A percentile compares a stretch with the other conserved stretches of the same genome.
These are phyloP conservation scores for Lotmaria passim DNA, from an alignment of 208 protist species.

Conservation along the genomic window DNA sequence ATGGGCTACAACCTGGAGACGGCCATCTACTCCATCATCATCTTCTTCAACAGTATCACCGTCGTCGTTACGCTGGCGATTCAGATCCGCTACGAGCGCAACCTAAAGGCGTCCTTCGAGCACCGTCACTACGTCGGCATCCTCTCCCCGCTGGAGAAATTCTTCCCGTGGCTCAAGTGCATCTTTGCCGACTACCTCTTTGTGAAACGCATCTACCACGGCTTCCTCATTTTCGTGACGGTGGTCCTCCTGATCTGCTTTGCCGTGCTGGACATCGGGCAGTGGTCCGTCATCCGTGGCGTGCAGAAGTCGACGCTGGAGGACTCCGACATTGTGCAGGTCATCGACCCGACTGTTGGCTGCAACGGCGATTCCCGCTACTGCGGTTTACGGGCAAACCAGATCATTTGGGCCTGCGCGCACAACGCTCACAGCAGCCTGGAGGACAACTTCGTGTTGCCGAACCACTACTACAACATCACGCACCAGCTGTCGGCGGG, in stretches of 20 bases:
- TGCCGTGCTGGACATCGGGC: slow-evolving; percentile 29
- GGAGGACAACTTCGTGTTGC: slow-evolving; percentile 44
- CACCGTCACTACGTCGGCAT: slow-evolving; percentile 35
- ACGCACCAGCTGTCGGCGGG: slow-evolving; percentile 40
- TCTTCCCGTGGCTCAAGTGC: slow-evolving; percentile 16
- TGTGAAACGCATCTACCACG: slow-evolving; percentile 31
- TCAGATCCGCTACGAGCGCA: slow-evolving; percentile 25
- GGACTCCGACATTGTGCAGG: slow-evolving; percentile 30
- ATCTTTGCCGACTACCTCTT: slow-evolving; percentile 36
- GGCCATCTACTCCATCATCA: slow-evolving; percentile 32
- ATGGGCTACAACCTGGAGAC: slow-evolving; percentile 44
- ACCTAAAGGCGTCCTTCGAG: slow-evolving; percentile 25
- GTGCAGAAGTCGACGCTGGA: not conserved
- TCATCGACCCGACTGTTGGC: slow-evolving; percentile 29
- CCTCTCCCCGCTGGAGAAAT: slow-evolving; percentile 18
- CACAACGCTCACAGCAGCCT: slow-evolving; percentile 52
- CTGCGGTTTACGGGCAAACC: slow-evolving; percentile 40
- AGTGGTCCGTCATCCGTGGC: slow-evolving; percentile 19
- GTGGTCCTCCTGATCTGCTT: slow-evolving; percentile 34
- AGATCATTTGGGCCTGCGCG: slow-evolving; percentile 47
- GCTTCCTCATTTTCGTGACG: slow-evolving; percentile 27
- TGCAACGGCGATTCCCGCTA: slow-evolving; percentile 43
- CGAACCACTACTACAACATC: slow-evolving; percentile 59
- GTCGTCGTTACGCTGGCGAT: slow-evolving; percentile 28
- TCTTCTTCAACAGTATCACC: slow-evolving; percentile 43